phyloP scores from a whole-genome alignment of 192 early-diverging fungal species.

The Umbelopsis isabellina region DNA sequence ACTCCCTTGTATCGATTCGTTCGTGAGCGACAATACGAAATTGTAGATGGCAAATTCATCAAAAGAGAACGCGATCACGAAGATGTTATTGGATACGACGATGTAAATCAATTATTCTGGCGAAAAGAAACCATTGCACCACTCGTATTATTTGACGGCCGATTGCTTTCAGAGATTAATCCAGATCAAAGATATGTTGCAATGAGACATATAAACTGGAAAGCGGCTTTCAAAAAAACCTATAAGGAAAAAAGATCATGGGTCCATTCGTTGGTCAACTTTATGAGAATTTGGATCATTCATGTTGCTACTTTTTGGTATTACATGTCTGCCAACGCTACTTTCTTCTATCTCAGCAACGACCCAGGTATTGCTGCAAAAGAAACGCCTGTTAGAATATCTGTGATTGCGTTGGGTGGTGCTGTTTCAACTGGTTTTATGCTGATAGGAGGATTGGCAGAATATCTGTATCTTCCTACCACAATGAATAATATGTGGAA shows the following conservation, averaged over 20 bases:
- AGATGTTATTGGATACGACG: constrained; percentile 70
- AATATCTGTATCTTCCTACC: constrained; percentile 61
- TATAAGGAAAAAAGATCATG: constrained; percentile 71
- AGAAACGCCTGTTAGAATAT: constrained; percentile 34
- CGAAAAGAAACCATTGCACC: constrained; percentile 52
- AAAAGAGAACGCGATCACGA: constrained; percentile 69
- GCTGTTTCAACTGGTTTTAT: constrained; percentile 56
- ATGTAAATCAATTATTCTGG: constrained; percentile 76
- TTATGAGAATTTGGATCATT: constrained; percentile 74
- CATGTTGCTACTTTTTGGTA: constrained; percentile 69
- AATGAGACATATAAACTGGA: constrained; percentile 62
- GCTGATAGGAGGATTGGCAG: constrained; percentile 53
- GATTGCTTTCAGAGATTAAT: constrained; percentile 57
- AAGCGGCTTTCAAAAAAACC: constrained; percentile 63
- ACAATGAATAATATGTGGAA: constrained; percentile 33
- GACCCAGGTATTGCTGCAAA: constrained; percentile 27
- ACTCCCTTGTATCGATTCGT: constrained; percentile 65
- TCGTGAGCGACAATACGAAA: constrained; percentile 64
- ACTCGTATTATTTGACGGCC: constrained; percentile 53
- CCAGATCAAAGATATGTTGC: constrained; percentile 54
- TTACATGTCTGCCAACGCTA: constrained; percentile 65
- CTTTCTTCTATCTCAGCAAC: constrained; percentile 51
- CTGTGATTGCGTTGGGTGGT: constrained; percentile 61
- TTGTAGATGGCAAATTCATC: constrained; percentile 62
- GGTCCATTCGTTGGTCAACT: constrained; percentile 71